Evolutionary conservation across 345 rosid species (phyloP), one percentile per base, ranked within the genome.

Genomic region (Eucalyptus marginata): DNA sequence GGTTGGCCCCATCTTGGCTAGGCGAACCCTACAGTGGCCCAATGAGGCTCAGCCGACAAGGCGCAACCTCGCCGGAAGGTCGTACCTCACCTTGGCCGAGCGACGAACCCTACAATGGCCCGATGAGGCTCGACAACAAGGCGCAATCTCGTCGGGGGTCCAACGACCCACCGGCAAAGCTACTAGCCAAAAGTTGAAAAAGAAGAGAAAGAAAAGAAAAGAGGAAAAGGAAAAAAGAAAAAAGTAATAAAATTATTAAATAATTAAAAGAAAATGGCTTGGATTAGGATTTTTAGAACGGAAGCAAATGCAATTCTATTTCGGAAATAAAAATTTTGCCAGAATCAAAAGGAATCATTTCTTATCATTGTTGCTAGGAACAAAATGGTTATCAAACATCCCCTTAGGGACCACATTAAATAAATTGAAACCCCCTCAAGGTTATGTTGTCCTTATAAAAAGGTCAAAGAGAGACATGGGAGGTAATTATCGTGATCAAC

Each of bases 71-170:
- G 2, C 0, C 5, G 1, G 40, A 40, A 5, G 40, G 40, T 40
- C 40, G 40, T 40, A 40, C 56, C 56, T 1, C 56, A 51, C 3
- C 1, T 51, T 51, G 3, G 52, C 17, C 8, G 1, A 0, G 54
- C 3, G 0, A 50, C 17, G 3, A 50, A 50, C 8, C 54, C 1
- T 1, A 0, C 3, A 2, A 0, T 52, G 56, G 56, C 56, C 1
- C 0, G 0, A 7, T 1, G 10, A 52, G 9, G 56, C 56, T 52
- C 2, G 2, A 0, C 1, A 2, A 52, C 2, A 0, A 18, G 58
- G 24, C 4, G 0, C 4, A 1, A 0, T 10, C 56, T 52, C 0
- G 2, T 7, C 5, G 2, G 44, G 44, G 44, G 7, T 43, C 0
- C 8, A 8, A 43, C 2, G 44, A 43, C 0, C 44, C 0, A 2